phyloP scores from a whole-genome alignment of 2,329 filamentous ascomycete species.

The Colletotrichum musae region DNA sequence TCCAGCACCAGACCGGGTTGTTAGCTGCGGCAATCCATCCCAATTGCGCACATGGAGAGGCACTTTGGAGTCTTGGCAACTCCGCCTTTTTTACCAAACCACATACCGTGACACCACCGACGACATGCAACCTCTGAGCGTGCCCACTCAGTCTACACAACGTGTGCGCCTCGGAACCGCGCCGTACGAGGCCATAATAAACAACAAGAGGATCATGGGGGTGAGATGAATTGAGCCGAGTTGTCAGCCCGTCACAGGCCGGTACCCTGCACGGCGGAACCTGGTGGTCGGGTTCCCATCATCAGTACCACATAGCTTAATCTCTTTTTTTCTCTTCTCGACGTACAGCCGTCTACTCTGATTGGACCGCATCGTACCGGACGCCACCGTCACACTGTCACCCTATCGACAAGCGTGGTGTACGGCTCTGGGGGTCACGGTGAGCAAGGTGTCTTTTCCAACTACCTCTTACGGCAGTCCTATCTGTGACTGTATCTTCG shows the following conservation, averaged over 20 bases:
- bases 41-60: slow-evolving; percentile 21
- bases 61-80: slow-evolving; percentile 34
- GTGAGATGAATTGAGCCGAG: background rate
- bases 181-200: background rate
- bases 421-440: background rate
- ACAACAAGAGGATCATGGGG: slow-evolving; percentile 8
- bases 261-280: slow-evolving; percentile 4
- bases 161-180: background rate
- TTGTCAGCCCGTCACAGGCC: slow-evolving; percentile 1
- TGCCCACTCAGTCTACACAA: background rate
- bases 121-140: background rate
- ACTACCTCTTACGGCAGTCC: background rate
- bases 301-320: slow-evolving; percentile 18
- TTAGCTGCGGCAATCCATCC: slow-evolving; percentile 34
- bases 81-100: slow-evolving; percentile 25
- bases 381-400: slow-evolving; percentile 10
- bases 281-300: slow-evolving; percentile 13
- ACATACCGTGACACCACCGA: slow-evolving; percentile 4
- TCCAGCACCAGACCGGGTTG: slow-evolving; percentile 32
- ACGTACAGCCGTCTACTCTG: background rate
- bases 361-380: slow-evolving; percentile 27
- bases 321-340: slow-evolving; percentile 3
- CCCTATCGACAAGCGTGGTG: background rate
- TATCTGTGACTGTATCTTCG: background rate
- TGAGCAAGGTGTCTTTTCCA: background rate